Conservation (phyloP, 1,284 basidiomycete species). For the Microbotryum intermedium region DNA sequence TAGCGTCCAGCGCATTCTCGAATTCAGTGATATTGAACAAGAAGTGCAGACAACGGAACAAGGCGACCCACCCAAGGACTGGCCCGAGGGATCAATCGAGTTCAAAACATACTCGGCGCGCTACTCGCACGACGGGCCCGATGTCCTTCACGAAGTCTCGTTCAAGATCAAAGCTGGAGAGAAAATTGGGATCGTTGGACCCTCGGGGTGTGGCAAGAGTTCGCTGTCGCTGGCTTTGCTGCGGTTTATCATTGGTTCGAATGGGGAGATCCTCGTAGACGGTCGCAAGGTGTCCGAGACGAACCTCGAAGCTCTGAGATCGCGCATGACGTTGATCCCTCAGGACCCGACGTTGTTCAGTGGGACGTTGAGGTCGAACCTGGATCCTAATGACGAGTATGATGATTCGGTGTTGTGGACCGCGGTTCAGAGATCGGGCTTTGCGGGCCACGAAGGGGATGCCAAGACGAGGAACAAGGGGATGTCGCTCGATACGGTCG, state of each 20-base stretch:
- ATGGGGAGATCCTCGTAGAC: constrained; percentile 54
- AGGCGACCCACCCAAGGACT: constrained; percentile 61
- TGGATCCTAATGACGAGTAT: constrained; percentile 39
- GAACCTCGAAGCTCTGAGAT: constrained; percentile 72
- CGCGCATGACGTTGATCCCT: constrained; percentile 59
- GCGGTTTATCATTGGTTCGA: constrained; percentile 42
- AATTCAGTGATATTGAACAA: constrained; percentile 64
- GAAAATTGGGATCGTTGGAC: constrained; percentile 85
- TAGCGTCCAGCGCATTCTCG: constrained; percentile 74
- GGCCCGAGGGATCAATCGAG: constrained; percentile 36
- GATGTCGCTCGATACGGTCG: constrained; percentile 17
- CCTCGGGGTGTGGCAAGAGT: constrained; percentile 97
- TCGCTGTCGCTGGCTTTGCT: constrained; percentile 73
- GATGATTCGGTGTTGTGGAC: constrained; percentile 39
- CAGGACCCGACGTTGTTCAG: constrained; percentile 44
- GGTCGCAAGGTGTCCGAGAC: constrained; percentile 81
- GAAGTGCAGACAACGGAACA: constrained; percentile 43
- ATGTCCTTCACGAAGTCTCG: constrained; percentile 59
- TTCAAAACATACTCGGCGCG: constrained; percentile 57
- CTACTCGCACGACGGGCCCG: constrained; percentile 60
- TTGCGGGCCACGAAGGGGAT: neutral
- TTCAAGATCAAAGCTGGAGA: constrained; percentile 58
- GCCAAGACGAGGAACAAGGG: constrained; percentile 10
- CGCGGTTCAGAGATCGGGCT: constrained; percentile 34
- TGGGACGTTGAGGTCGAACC: constrained; percentile 40